phyloP scores from a whole-genome alignment of 257 asterid genomes.

The Nicotiana sylvestris region DNA sequence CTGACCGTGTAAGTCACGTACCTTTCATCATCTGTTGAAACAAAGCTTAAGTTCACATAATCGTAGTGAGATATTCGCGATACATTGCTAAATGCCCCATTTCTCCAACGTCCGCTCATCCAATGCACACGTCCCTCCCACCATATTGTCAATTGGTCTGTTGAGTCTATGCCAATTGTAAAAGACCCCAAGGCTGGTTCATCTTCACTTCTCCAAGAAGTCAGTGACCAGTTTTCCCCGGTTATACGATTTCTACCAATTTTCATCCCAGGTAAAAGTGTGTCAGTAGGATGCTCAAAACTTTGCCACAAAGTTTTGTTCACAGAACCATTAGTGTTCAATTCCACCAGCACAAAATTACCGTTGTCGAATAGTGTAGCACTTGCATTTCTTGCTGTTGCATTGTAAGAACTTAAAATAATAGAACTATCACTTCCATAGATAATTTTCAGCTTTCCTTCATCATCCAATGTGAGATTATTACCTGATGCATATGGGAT shows the following conservation, averaged over 20 bases:
- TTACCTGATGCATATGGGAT: slow-evolving; percentile 15
- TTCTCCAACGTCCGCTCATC: not conserved
- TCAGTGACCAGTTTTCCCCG: slow-evolving; percentile 26
- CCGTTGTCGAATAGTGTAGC: slow-evolving; percentile 26
- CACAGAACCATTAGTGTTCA: slow-evolving; percentile 18
- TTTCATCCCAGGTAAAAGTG: slow-evolving; percentile 32
- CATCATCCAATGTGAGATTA: slow-evolving; percentile 13
- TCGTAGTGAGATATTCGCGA: not conserved
- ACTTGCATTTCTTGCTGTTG: slow-evolving; percentile 14
- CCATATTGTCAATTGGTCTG: slow-evolving; percentile 18
- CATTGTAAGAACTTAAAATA: not conserved
- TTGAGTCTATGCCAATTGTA: slow-evolving; percentile 1
- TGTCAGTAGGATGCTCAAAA: slow-evolving; percentile 31
- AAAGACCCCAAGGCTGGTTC: slow-evolving; percentile 25
- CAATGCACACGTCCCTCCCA: slow-evolving; percentile 9
- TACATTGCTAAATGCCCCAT: not conserved
- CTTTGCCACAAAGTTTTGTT: slow-evolving; percentile 25
- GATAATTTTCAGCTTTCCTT: slow-evolving; percentile 20
- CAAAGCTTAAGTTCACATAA: not conserved
- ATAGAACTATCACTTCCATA: not conserved
- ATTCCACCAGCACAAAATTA: slow-evolving; percentile 14
- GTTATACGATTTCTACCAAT: slow-evolving; percentile 22
- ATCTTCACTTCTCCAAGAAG: slow-evolving; percentile 20
- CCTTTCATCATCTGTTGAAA: not conserved
- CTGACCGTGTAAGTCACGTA: slow-evolving; percentile 1